A percentile compares a stretch with the other conserved stretches of the same genome.
Evolutionary conservation across 495 filamentous ascomycete genomes (phyloP).

Genomic region (Xylaria longipes): DNA sequence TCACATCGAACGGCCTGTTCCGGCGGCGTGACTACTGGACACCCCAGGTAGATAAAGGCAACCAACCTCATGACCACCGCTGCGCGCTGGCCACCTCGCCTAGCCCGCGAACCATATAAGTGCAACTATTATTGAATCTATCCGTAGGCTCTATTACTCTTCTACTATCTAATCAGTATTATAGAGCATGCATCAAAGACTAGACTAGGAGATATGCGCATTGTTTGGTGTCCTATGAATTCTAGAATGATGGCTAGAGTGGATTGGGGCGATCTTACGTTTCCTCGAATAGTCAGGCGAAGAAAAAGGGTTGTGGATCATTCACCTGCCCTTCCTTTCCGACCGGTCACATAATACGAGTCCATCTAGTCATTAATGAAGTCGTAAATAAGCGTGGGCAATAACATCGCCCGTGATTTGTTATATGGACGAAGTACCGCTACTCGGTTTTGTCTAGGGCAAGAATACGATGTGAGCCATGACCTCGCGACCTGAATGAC

Average conservation of each 20-base stretch:
- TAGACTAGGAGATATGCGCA: background rate
- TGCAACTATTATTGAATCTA: conserved; percentile 8
- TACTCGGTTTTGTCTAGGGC: background rate
- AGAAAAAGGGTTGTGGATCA: background rate
- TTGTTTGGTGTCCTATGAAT: background rate
- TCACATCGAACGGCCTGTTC: background rate
- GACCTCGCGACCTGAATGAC: conserved; percentile 6
- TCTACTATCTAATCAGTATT: background rate
- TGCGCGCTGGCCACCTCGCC: conserved; percentile 11
- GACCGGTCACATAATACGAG: conserved; percentile 5
- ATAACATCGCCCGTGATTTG: background rate
- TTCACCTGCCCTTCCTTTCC: background rate
- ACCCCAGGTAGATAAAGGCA: conserved; percentile 4
- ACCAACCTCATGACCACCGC: conserved; percentile 10
- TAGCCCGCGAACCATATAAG: conserved; percentile 2
- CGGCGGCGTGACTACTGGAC: background rate
- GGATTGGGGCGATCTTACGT: background rate
- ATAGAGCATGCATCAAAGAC: background rate
- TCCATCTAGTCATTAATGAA: background rate
- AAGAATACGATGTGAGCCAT: background rate
- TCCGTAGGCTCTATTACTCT: background rate
- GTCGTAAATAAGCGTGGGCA: background rate
- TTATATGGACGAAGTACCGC: background rate
- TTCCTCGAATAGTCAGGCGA: background rate
- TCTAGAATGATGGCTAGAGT: background rate